Evolutionary conservation across 495 filamentous ascomycete species (phyloP).

Genomic region (Tuber microsphaerosporum): DNA sequence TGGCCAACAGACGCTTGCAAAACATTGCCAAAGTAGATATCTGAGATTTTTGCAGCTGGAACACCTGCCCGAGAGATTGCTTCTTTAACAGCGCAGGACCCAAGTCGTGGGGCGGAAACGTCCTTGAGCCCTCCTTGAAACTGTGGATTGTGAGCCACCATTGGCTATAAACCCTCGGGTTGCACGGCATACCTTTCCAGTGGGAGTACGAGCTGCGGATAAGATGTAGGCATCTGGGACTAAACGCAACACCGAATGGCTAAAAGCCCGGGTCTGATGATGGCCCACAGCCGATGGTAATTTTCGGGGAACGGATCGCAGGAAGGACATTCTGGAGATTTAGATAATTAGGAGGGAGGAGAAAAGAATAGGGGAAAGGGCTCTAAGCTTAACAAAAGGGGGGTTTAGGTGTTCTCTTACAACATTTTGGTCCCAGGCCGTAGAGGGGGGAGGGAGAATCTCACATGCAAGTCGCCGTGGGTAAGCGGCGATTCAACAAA

Average conservation of each 20-base stretch:
- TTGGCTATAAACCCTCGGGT: not conserved
- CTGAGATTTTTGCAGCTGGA: constrained; percentile 66
- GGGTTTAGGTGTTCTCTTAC: not conserved
- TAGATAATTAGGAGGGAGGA: not conserved
- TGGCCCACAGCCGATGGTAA: not conserved
- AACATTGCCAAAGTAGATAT: constrained; percentile 98
- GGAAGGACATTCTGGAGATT: not conserved
- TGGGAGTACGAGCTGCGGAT: constrained; percentile 78
- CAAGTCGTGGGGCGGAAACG: constrained; percentile 76
- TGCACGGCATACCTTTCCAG: constrained; percentile 60
- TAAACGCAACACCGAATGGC: constrained; percentile 51
- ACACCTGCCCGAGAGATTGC: constrained; percentile 76
- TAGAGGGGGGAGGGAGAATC: not conserved
- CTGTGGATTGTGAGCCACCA: constrained; percentile 45
- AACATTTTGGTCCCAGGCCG: not conserved
- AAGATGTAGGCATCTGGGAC: constrained; percentile 83
- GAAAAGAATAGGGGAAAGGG: not conserved
- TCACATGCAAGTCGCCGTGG: not conserved
- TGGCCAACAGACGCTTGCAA: constrained; percentile 77
- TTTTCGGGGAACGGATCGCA: not conserved
- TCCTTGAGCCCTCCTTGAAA: constrained; percentile 85
- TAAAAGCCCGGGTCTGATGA: constrained; percentile 49
- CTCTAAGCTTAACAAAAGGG: not conserved
- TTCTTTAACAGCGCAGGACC: constrained; percentile 79
- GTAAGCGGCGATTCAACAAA: not conserved